Evolutionary conservation across 1,284 basidiomycete genomes (phyloP).

Genomic region (Vanrija pseudolonga): DNA sequence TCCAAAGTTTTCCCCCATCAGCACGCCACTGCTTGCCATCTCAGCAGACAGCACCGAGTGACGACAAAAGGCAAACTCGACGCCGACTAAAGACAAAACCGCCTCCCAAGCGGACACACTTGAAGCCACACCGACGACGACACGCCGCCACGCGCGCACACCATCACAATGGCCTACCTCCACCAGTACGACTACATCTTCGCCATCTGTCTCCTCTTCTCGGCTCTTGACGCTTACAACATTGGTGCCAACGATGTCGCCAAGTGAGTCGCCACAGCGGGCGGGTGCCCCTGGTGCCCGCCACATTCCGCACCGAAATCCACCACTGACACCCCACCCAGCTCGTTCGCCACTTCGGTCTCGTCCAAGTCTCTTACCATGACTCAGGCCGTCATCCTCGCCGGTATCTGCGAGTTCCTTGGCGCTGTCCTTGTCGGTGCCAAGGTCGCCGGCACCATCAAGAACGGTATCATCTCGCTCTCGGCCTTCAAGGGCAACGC

Average conservation of each 20-base stretch:
- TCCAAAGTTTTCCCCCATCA: not conserved
- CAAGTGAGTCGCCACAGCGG: conserved; percentile 10
- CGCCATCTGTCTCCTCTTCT: conserved; percentile 49
- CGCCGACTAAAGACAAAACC: not conserved
- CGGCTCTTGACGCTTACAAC: conserved; percentile 52
- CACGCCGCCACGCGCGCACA: not conserved
- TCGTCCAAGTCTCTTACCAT: conserved; percentile 52
- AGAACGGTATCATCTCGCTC: conserved; percentile 51
- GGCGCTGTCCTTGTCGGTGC: conserved; percentile 51
- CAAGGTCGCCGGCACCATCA: conserved; percentile 51
- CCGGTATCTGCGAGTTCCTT: conserved; percentile 51
- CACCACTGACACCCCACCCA: conserved; percentile 23
- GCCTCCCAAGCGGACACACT: not conserved
- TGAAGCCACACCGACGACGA: not conserved
- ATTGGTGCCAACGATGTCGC: conserved; percentile 52
- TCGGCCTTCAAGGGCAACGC: conserved; percentile 49
- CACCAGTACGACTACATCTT: conserved; percentile 53
- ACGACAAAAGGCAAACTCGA: too few species aligned
- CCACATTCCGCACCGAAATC: too few species aligned
- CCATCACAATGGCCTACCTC: conserved; percentile 54
- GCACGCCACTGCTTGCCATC: not conserved
- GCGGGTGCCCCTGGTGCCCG: too few species aligned
- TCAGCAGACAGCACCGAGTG: not conserved
- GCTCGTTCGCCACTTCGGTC: conserved; percentile 53
- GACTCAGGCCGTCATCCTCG: conserved; percentile 49